Evolutionary conservation across 78 protist genomes (phyloP).

Genomic region (Guillardia theta): DNA sequence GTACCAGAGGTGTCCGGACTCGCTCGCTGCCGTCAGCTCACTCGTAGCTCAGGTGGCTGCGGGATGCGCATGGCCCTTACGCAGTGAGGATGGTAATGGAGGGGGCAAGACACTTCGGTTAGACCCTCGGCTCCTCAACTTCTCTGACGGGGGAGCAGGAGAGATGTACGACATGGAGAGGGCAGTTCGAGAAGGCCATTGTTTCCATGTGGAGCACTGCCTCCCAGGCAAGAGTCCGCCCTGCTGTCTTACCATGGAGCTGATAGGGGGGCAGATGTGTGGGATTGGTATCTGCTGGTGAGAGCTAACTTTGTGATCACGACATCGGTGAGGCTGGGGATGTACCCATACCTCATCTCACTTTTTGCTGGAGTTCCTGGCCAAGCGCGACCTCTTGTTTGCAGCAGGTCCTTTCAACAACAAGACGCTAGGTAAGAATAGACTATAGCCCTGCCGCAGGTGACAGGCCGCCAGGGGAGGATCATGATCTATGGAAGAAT

Average conservation of each 20-base stretch:
- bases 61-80: not conserved
- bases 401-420: not conserved
- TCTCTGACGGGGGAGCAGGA: no score
- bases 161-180: not conserved
- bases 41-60: conserved; percentile 31
- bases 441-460: no score
- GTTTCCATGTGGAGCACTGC: not conserved
- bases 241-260: not conserved
- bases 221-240: not conserved
- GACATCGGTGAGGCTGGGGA: not conserved
- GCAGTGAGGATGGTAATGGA: not conserved
- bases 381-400: not conserved
- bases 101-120: not conserved
- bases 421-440: not conserved
- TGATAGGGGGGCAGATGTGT: not conserved
- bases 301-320: not conserved
- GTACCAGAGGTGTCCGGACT: no score
- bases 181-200: not conserved
- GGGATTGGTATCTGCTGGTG: not conserved
- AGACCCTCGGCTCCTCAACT: no score
- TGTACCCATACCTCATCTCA: not conserved
- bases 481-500: conserved; percentile 22
- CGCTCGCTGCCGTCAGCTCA: no score
- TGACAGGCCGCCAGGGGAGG: not conserved
- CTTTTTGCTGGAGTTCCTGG: not conserved